phyloP scores from a whole-genome alignment of 768 basidiomycete species.

The Psilocybe sp. region DNA sequence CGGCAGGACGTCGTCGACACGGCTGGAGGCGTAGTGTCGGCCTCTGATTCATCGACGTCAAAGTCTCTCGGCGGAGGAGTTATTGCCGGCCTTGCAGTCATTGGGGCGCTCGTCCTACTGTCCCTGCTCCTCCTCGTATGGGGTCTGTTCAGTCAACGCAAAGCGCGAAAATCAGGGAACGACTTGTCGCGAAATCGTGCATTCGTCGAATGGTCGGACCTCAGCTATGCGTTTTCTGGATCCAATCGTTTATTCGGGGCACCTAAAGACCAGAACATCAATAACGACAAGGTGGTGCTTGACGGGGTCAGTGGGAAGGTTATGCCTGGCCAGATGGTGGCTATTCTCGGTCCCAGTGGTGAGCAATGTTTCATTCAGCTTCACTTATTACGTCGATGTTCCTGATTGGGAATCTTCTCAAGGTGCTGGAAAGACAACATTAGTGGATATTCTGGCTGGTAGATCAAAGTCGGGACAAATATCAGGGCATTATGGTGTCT shows the following conservation, averaged over 20 bases:
- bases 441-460: conserved; percentile 87
- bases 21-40: conserved; percentile 33
- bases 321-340: conserved; percentile 82
- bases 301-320: conserved; percentile 69
- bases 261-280: conserved; percentile 16
- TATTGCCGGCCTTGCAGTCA: conserved; percentile 86
- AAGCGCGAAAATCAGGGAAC: conserved; percentile 47
- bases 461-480: conserved; percentile 73
- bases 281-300: conserved; percentile 63
- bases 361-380: conserved; percentile 12
- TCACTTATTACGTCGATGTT: neutral
- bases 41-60: conserved; percentile 26
- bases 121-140: conserved; percentile 58
- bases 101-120: conserved; percentile 61
- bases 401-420: neutral
- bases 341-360: conserved; percentile 91
- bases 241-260: conserved; percentile 11
- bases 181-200: conserved; percentile 45
- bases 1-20: conserved; percentile 73
- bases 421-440: conserved; percentile 88
- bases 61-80: conserved; percentile 73
- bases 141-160: conserved; percentile 60
- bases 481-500: conserved; percentile 64
- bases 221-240: conserved; percentile 62
- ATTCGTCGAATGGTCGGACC: conserved; percentile 62